These are phyloP conservation scores for Leptographium galeiforme DNA, from an alignment of 2,329 filamentous ascomycete species.

Conservation along the genomic window DNA sequence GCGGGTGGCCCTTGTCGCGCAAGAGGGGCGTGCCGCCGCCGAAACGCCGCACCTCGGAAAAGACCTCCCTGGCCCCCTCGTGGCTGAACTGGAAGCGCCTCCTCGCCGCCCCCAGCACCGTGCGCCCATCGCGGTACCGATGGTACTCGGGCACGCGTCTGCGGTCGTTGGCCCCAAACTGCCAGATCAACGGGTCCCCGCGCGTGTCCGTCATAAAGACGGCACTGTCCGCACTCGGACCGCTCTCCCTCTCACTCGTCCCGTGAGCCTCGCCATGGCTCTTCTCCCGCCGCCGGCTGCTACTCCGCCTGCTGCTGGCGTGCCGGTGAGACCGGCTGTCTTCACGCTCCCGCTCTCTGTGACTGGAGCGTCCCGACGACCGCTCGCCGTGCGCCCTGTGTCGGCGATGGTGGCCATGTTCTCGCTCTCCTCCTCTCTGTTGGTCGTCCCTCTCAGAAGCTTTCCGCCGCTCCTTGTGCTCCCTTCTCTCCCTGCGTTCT, in stretches of 20 bases:
- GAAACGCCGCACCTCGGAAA: slow-evolving; percentile 31
- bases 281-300: background rate
- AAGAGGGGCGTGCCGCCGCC: slow-evolving; percentile 27
- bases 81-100: slow-evolving; percentile 52
- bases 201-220: slow-evolving; percentile 55
- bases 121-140: slow-evolving; percentile 51
- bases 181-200: slow-evolving; percentile 63
- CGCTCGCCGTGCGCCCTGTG: too few relatives aligned
- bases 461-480: background rate
- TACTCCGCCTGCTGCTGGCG: too few relatives aligned
- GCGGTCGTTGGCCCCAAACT: slow-evolving; percentile 61
- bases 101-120: slow-evolving; percentile 57
- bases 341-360: too few relatives aligned
- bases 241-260: background rate
- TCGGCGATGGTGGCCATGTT: too few relatives aligned
- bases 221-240: slow-evolving; percentile 1
- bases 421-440: background rate
- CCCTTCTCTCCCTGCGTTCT: background rate
- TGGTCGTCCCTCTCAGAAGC: too few relatives aligned
- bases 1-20: slow-evolving; percentile 28
- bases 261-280: background rate
- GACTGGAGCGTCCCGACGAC: too few relatives aligned
- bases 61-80: slow-evolving; percentile 43
- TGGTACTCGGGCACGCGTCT: slow-evolving; percentile 60
- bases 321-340: too few relatives aligned